Base-by-base conservation (phyloP, 208 protist genomes). In the Porcisia hertigi region DNA sequence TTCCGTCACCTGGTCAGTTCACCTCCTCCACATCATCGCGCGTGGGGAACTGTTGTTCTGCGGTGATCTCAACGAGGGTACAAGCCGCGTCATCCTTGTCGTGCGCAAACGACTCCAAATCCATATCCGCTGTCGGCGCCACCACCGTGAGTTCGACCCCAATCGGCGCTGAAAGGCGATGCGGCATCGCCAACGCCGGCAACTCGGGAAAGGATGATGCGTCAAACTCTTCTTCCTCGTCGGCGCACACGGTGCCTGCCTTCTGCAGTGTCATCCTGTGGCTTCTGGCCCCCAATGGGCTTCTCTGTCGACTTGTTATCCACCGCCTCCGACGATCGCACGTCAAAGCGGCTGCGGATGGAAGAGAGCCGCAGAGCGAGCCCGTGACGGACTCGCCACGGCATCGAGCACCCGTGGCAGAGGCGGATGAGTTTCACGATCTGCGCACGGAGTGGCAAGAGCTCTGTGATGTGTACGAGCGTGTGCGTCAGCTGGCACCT, bases 221-320 rank as follows among this genome's bases (percentile, higher is more conserved):
- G 8, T 4, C 14, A 11, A 49, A 18, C 34, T 3, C 66, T 1
- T 71, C 66, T 3, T 9, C 55, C 39, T 18, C 70, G 39, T 41
- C 54, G 3, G 11, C 39, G 52, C 79, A 77, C 62, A 60, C 73
- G 30, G 69, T 84, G 20, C 73, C 80, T 2, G 25, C 65, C 7
- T 63, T 84, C 1, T 79, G 75, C 59, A 45, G 71, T 16, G 5
- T 85, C 36, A 30, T 85, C 1, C 65, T 85, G 25, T 85, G 81
- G 81, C 47, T 85, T 34, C 70, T 85, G 43, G 14, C 77, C 0
- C 81, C 81, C 1, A 85, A 85, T 52, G 81, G 81, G 0, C 30
- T 81, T 16, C 49, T 85, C 16, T 60, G 52, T 23, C 71, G 80
- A 23, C 45, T 74, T 39, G 43, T 77, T 3, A 66, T 72, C 1